These are phyloP conservation scores for Phyllosticta paracitricarpa DNA, from an alignment of 2,329 filamentous ascomycete species.

Conservation along the genomic window DNA sequence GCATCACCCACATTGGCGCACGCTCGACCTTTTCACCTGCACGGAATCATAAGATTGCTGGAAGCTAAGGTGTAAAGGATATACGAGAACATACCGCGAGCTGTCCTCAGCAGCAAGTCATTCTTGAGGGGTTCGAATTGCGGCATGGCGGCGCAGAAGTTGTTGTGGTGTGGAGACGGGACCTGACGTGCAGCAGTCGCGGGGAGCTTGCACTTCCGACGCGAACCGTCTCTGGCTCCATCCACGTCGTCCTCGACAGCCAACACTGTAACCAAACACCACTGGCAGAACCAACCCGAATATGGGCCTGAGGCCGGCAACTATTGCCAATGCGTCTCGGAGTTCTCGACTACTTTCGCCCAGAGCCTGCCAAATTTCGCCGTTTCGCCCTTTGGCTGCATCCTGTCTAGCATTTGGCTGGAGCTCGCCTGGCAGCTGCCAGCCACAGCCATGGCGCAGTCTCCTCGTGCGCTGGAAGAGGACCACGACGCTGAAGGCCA, in stretches of 20 bases:
- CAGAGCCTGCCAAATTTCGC: neutral
- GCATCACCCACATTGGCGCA: slow-evolving; percentile 98
- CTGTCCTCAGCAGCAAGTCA: slow-evolving; percentile 81
- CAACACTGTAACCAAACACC: neutral
- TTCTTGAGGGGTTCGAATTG: slow-evolving; percentile 82
- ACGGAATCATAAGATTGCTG: neutral
- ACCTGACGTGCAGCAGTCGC: neutral
- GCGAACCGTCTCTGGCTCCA: neutral
- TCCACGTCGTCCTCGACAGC: neutral
- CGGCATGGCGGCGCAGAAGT: slow-evolving; percentile 42
- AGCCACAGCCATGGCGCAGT: slow-evolving; percentile 12
- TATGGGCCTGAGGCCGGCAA: neutral
- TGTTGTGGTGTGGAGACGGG: neutral
- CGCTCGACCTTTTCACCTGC: slow-evolving; percentile 82
- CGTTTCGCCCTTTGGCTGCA: neutral
- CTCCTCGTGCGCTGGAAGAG: slow-evolving; percentile 18
- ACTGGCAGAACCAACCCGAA: neutral
- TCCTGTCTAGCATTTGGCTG: neutral
- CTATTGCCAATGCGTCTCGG: neutral
- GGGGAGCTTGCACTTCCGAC: neutral
- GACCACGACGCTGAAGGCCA: slow-evolving; percentile 24
- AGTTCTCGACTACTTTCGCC: neutral
- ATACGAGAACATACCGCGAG: slow-evolving; percentile 53
- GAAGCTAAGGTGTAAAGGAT: neutral
- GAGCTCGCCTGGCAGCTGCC: neutral